Conservation (phyloP, 257 asterid species). For the Phtheirospermum japonicum region DNA sequence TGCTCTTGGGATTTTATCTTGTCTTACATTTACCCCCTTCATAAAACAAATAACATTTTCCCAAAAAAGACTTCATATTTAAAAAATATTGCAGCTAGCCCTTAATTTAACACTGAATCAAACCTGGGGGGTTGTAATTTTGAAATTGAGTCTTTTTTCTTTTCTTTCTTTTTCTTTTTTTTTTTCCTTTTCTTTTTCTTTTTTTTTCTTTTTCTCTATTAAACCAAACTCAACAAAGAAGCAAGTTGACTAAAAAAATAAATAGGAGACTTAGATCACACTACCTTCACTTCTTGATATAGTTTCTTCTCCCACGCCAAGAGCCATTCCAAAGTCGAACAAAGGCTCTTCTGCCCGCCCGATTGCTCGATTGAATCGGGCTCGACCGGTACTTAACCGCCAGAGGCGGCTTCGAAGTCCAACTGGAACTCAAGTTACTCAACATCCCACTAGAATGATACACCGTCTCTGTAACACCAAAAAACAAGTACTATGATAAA, state of each 20-base stretch:
- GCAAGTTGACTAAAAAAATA: neutral
- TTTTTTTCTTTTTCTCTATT: no score
- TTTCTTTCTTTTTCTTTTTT: no score
- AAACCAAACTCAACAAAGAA: slow-evolving; percentile 8
- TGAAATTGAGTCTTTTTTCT: no score
- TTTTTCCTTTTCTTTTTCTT: no score
- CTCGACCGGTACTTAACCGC: slow-evolving; percentile 79
- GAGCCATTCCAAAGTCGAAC: slow-evolving; percentile 87
- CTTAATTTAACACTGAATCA: no score
- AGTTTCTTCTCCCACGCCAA: slow-evolving; percentile 98
- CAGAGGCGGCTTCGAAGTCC: slow-evolving; percentile 97
- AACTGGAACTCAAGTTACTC: slow-evolving; percentile 88
- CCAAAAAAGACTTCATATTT: no score
- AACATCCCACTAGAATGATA: slow-evolving; percentile 96
- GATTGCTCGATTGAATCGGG: slow-evolving; percentile 63
- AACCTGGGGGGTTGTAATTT: no score
- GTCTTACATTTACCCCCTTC: no score
- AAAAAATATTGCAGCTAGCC: no score
- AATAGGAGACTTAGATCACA: slow-evolving; percentile 26
- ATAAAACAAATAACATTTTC: no score
- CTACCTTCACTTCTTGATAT: slow-evolving; percentile 94
- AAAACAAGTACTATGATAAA: neutral
- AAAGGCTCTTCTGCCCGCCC: slow-evolving; percentile 68
- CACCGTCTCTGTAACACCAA: slow-evolving; percentile 65
- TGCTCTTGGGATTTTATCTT: no score